Percentiles rank a stretch among this genome's conserved stretches.
Evolutionary conservation across 1,284 basidiomycete species (phyloP).

Genomic region (Microbotryum saponariae): DNA sequence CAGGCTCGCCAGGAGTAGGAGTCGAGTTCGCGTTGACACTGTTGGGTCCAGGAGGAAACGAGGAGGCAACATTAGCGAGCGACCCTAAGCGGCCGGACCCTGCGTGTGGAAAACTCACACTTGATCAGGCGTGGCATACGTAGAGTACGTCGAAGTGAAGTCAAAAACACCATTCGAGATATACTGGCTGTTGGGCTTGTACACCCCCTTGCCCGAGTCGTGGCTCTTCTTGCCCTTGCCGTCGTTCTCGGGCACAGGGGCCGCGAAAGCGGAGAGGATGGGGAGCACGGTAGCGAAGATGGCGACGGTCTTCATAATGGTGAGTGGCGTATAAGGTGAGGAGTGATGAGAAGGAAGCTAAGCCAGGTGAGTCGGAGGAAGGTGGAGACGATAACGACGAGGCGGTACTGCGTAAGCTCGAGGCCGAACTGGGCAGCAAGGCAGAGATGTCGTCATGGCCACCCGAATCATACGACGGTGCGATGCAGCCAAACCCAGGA

Average conservation of each 20-base stretch:
- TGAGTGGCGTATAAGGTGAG: too few relatives aligned
- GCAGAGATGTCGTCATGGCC: too few relatives aligned
- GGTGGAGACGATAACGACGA: too few relatives aligned
- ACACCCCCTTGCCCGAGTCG: slow-evolving; percentile 17
- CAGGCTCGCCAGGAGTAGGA: slow-evolving; percentile 36
- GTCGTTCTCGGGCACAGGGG: slow-evolving; percentile 28
- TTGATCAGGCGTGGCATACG: slow-evolving; percentile 36
- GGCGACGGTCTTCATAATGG: too few relatives aligned
- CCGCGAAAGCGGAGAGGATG: slow-evolving; percentile 26
- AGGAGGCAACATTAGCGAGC: background rate
- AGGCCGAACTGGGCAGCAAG: too few relatives aligned
- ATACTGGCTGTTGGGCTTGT: slow-evolving; percentile 12
- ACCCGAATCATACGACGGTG: too few relatives aligned
- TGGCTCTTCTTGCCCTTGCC: slow-evolving; percentile 21
- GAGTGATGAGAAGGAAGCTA: too few relatives aligned
- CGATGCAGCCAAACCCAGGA: too few relatives aligned
- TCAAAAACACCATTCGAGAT: slow-evolving; percentile 33
- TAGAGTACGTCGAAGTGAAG: slow-evolving; percentile 41
- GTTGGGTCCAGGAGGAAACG: background rate
- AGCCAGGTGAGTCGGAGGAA: too few relatives aligned
- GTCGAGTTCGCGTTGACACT: slow-evolving; percentile 37
- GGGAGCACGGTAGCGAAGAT: too few relatives aligned
- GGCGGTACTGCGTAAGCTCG: too few relatives aligned
- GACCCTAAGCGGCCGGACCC: background rate
- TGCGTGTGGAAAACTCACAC: slow-evolving; percentile 23